Evolutionary conservation across 768 basidiomycete species (phyloP), one percentile per base, ranked within the genome.

Genomic region (Infundibulicybe gibba): DNA sequence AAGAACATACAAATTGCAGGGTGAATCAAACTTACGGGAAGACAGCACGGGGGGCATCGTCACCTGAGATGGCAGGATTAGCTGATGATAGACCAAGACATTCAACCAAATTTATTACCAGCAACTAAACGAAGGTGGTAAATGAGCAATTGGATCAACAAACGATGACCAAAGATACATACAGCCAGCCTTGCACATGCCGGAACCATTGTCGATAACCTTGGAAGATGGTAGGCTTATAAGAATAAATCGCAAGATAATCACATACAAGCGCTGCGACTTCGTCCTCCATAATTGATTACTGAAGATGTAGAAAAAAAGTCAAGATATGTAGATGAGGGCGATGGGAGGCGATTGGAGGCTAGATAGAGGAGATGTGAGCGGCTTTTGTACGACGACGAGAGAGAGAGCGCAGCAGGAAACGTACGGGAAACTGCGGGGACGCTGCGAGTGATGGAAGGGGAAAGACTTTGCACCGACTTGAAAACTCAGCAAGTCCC

Each of bases 181-280:
- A 91, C 90, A 93, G 73, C 97, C 95, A 82, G 95, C 95, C 77
- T 98, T 98, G 87, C 94, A 97, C 94, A 97, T 98, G 72, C 94
- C 95, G 64, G 94, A 97, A 64, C 91, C 92, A 69, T 90, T 90
- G 71, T 92, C 87, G 65, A 90, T 87, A 69, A 90, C 88, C 87
- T 88, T 6, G 10, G n/a, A 38, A 4, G 35, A 38, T 19, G 14
- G 10, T 38, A n/a, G 30, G n/a, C n/a, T 32, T 51, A 39, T 33
- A 20, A 25, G 43, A 5, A 32, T 4, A 17, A 42, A 13, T 20
- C 64, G 70, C 51, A 58, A 76, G 73, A 62, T 77, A 68, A 59
- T 74, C 15, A 71, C 72, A 45, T 61, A 75, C 72, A 54, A 75
- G 70, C 35, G 72, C 72, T 55, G 72, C 71, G 45, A 75, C 69